Percentiles rank a stretch among this genome's conserved stretches.
These are phyloP conservation scores for Marasmius sp. DNA, from an alignment of 1,284 basidiomycete species.

Conservation along the genomic window DNA sequence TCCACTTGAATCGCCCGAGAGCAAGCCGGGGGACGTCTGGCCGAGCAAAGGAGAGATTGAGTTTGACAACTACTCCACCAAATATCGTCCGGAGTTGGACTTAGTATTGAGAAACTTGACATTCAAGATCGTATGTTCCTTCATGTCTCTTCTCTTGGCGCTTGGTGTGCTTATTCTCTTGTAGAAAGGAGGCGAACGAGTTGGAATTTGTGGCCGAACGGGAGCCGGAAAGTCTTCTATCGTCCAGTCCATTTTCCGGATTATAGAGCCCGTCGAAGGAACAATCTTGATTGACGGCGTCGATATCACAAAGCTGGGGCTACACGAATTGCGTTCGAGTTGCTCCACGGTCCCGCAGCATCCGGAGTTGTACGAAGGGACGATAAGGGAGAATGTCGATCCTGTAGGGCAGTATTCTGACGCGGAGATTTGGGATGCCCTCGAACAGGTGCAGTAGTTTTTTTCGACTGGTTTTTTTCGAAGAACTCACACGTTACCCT, in stretches of 20 bases:
- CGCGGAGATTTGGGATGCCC: constrained; percentile 80
- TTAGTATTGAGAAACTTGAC: constrained; percentile 76
- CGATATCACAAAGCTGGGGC: constrained; percentile 81
- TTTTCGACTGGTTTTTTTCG: background rate
- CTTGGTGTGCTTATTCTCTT: background rate
- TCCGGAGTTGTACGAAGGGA: constrained; percentile 83
- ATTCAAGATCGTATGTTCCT: constrained; percentile 57
- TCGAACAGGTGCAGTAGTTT: constrained; percentile 59
- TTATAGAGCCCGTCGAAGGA: constrained; percentile 82
- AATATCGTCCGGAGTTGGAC: constrained; percentile 83
- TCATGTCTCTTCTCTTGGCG: constrained; percentile 10
- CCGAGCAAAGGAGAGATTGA: constrained; percentile 76
- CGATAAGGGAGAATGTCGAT: constrained; percentile 84
- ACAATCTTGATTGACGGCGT: constrained; percentile 83
- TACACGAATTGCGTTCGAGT: constrained; percentile 74
- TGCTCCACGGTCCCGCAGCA: constrained; percentile 91
- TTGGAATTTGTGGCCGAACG: constrained; percentile 87
- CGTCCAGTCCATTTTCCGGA: constrained; percentile 66
- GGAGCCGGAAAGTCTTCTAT: constrained; percentile 93
- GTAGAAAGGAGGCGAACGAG: constrained; percentile 75
- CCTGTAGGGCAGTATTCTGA: constrained; percentile 72
- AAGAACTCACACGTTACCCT: background rate
- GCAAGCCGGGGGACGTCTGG: constrained; percentile 67
- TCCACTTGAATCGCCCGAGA: constrained; percentile 68
- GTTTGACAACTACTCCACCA: constrained; percentile 81